Base-by-base conservation (phyloP, 2,329 filamentous ascomycete species). In the Claviceps lovelessii region DNA sequence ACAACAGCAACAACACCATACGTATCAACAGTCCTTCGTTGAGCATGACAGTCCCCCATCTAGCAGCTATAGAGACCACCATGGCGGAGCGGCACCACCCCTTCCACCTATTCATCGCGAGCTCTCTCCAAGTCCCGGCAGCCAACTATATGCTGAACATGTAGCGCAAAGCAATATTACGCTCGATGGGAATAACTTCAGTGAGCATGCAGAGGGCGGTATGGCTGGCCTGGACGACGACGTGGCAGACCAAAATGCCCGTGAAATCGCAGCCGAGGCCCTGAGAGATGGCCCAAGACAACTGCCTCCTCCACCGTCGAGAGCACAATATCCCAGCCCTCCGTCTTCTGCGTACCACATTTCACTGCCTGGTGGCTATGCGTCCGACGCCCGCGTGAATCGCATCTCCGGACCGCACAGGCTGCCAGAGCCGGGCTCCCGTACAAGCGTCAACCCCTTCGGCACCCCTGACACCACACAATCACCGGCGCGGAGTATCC, bases 181-280 rank as follows among this genome's bases (percentile, higher is more conserved):
- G 1, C 80, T 81, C 2, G 83, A 80, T 39, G 76, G 80, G 57
- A 83, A 88, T 69, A 87, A 88, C 65, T 80, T 84, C 59, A 76
- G 83, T 57, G 73, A 80, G 51, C 67, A 73, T 44, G 80, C 84
- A 17, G 74, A 76, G 28, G 84, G 83, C 61, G 84, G 83, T 55
- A 81, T 88, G 67, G 75, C 83, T 35, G 83, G 83, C 54, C 80
- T 87, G 57, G 84, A 85, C 44, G 75, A 83, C 62, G 79, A 73
- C 54, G 79, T 86, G 51, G 83, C 84, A 51, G 82, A 84, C 61
- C 76, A 75, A 52, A 80, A 83, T 68, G 75, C 80, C 58, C 73
- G 82, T 58, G 78, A 85, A 60, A 84, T 82, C 67, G 84, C 83
- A 29, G 61, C 84, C 57, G 79, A 85, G 54, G 81, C 83, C 49